These are phyloP conservation scores for Macaranga tanarius DNA, from an alignment of 441 rosid species.

Conservation along the genomic window DNA sequence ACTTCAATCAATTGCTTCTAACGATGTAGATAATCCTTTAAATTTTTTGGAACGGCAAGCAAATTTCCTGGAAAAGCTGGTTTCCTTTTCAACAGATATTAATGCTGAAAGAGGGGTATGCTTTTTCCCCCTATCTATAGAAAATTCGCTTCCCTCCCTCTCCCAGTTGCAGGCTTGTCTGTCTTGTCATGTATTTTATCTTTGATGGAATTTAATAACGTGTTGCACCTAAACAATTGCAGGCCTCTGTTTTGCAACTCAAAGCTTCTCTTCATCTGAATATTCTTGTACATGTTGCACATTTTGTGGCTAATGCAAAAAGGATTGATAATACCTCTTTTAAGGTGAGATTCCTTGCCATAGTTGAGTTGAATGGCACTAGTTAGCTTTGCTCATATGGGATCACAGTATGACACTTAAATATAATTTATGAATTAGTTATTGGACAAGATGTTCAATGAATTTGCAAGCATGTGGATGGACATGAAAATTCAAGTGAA, in stretches of 20 bases:
- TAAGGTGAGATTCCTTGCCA: conserved; percentile 44
- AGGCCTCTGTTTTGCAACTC: conserved; percentile 55
- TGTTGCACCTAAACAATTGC: conserved; percentile 17
- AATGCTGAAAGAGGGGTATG: conserved; percentile 48
- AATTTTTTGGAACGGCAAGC: conserved; percentile 45
- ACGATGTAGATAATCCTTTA: conserved; percentile 38
- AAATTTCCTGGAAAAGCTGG: conserved; percentile 63
- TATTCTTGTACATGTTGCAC: conserved; percentile 63
- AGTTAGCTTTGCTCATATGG: background rate
- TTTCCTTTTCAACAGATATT: conserved; percentile 44
- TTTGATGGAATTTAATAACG: background rate
- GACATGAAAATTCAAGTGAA: conserved; percentile 68
- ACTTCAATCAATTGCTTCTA: conserved; percentile 36
- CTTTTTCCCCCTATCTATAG: conserved; percentile 1
- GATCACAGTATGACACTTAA: conserved; percentile 29
- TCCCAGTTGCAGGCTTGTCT: background rate
- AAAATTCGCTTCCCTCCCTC: background rate
- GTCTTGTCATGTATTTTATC: background rate
- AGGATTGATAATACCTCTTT: conserved; percentile 63
- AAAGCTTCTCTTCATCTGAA: conserved; percentile 60
- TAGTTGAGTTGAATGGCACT: conserved; percentile 9
- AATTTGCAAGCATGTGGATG: conserved; percentile 73
- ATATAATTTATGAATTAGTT: conserved; percentile 45
- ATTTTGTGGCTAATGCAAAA: conserved; percentile 53
- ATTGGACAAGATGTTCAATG: conserved; percentile 60